Conservation (phyloP, 192 early-diverging fungal species). For the Dissophora ornata region DNA sequence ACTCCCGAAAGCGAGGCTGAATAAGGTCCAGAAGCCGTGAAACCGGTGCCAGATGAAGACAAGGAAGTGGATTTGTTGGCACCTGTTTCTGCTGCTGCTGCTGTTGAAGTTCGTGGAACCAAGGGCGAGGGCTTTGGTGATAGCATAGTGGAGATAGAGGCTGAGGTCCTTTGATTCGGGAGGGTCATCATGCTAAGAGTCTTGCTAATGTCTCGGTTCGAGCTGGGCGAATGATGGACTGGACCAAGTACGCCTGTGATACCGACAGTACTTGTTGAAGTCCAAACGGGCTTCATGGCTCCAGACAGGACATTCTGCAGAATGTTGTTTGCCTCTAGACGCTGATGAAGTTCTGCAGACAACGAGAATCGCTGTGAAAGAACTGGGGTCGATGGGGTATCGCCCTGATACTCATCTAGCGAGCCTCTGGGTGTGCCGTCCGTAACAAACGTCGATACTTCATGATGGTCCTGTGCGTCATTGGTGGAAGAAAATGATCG, state of each 20-base stretch:
- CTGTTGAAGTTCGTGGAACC: background rate
- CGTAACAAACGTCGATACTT: conserved; percentile 1
- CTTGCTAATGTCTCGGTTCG: conserved; percentile 25
- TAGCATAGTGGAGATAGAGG: background rate
- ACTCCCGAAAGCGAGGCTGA: background rate
- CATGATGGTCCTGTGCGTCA: background rate
- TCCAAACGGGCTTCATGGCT: conserved; percentile 12
- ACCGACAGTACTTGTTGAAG: background rate
- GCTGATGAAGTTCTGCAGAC: conserved; percentile 45
- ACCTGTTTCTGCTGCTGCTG: background rate
- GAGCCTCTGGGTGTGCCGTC: background rate
- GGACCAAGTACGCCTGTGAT: background rate
- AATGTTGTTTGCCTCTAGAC: conserved; percentile 45
- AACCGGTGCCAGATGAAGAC: background rate
- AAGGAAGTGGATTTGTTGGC: background rate
- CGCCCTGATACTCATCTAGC: background rate
- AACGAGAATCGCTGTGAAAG: conserved; percentile 34
- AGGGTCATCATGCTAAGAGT: conserved; percentile 42
- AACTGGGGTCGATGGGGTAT: background rate
- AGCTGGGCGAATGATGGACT: conserved; percentile 2
- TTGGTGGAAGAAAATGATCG: background rate
- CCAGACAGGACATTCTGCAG: conserved; percentile 34
- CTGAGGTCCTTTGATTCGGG: conserved; percentile 15
- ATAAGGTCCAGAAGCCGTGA: background rate
- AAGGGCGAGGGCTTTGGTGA: conserved; percentile 5